phyloP scores from a whole-genome alignment of 129 eudicot genomes.

The Ambrosia trifida region DNA sequence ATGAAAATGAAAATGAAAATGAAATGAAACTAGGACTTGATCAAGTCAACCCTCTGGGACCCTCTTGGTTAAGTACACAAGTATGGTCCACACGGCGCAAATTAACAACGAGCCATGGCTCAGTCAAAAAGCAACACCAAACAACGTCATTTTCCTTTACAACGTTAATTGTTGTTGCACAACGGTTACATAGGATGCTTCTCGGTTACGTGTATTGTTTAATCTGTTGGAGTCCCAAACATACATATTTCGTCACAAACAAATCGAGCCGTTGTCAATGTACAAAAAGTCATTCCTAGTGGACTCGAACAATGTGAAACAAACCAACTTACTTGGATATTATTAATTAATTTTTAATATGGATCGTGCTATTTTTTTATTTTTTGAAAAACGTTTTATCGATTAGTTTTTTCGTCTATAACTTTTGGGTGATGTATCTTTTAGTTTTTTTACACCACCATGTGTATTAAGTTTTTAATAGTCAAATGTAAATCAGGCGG shows the following conservation, averaged over 20 bases:
- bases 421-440: background rate
- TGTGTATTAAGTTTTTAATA: background rate
- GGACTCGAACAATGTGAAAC: constrained; percentile 2
- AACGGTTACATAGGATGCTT: constrained; percentile 40
- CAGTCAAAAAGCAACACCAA: constrained; percentile 27
- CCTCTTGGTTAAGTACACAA: background rate
- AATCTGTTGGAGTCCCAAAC: constrained; percentile 15
- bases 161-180: background rate
- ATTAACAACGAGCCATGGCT: constrained; percentile 17
- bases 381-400: background rate
- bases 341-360: background rate
- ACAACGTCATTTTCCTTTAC: constrained; percentile 25
- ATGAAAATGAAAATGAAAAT: background rate
- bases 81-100: constrained; percentile 36
- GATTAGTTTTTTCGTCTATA: background rate
- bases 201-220: constrained; percentile 23
- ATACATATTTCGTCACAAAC: background rate
- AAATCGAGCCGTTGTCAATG: constrained; percentile 14
- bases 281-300: constrained; percentile 4
- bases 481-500: background rate
- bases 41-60: constrained; percentile 37
- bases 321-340: background rate
- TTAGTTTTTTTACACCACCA: background rate
- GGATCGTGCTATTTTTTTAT: background rate
- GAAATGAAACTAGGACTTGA: constrained; percentile 12